Conservation (phyloP, 768 basidiomycete genomes). For the Pisolithus sp. region DNA sequence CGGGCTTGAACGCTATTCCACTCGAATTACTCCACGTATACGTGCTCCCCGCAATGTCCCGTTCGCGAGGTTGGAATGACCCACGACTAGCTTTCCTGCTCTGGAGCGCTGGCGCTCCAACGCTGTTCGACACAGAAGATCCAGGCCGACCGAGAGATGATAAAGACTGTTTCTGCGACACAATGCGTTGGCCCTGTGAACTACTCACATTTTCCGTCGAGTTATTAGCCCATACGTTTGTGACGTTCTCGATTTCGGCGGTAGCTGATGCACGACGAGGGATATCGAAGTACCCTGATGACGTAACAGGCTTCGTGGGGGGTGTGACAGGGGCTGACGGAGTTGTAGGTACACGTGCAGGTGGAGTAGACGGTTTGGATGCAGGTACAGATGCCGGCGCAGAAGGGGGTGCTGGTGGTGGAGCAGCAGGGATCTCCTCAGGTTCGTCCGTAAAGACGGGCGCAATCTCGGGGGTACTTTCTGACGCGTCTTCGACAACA, state of each 20-base stretch:
- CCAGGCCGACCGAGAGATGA: conserved; percentile 21
- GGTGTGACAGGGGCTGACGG: conserved; percentile 10
- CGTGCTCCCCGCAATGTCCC: conserved; percentile 24
- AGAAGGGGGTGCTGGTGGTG: conserved; percentile 5
- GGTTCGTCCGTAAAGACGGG: conserved; percentile 45
- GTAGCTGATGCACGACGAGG: conserved; percentile 22
- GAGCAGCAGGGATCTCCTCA: conserved; percentile 26
- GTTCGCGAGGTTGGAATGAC: conserved; percentile 20
- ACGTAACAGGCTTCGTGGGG: conserved; percentile 2
- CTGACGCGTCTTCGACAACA: conserved; percentile 9
- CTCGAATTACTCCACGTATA: conserved; percentile 27
- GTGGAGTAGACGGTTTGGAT: conserved; percentile 13
- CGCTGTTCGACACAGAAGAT: conserved; percentile 22
- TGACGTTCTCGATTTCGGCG: conserved; percentile 14
- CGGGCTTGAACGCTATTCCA: conserved; percentile 14
- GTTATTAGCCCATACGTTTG: conserved; percentile 26
- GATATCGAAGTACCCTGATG: conserved; percentile 19
- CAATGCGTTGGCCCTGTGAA: conserved; percentile 14
- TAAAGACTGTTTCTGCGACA: conserved; percentile 17
- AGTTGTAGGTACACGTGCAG: conserved; percentile 13
- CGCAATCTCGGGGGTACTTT: conserved; percentile 34
- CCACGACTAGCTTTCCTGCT: conserved; percentile 23
- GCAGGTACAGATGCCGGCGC: conserved; percentile 10
- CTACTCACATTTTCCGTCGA: conserved; percentile 13
- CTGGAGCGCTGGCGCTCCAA: conserved; percentile 5